Percentiles rank a stretch among this genome's conserved stretches.
Conservation (phyloP, 306 rosid species). For the Cucurbita pepo region DNA sequence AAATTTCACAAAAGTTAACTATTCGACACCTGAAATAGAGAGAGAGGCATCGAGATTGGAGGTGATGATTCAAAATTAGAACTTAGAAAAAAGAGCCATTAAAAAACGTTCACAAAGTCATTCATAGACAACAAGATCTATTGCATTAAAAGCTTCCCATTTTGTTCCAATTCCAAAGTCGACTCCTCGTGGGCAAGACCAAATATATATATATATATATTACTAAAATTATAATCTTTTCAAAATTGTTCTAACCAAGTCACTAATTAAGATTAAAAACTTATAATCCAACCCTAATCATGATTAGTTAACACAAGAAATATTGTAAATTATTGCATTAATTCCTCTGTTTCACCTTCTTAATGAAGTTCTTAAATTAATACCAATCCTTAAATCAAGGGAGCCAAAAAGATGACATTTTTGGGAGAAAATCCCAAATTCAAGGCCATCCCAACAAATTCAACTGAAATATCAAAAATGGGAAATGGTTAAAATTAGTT, state of each 20-base stretch:
- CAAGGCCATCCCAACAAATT: constrained; percentile 24
- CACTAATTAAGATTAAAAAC: no score
- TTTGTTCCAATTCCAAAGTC: constrained; percentile 2
- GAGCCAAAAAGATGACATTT: neutral
- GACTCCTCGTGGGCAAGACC: neutral
- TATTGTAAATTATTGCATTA: no score
- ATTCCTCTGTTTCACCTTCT: neutral
- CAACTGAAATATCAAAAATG: constrained; percentile 6
- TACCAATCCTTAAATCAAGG: constrained; percentile 18
- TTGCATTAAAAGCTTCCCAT: neutral
- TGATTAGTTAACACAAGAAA: no score
- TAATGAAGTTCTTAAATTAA: neutral
- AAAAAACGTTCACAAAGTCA: neutral
- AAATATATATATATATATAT: no score
- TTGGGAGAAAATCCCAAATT: constrained; percentile 15
- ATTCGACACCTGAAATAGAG: no score
- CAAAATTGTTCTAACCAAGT: no score
- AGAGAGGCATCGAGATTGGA: no score
- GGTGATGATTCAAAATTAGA: neutral
- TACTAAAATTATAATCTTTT: no score
- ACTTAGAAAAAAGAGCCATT: neutral
- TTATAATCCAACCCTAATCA: no score
- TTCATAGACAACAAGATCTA: constrained; percentile 1
- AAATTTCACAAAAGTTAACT: no score
- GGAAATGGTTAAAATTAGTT: neutral